These are phyloP conservation scores for Diaporthe velutina DNA, from an alignment of 2,329 filamentous ascomycete genomes.

Conservation along the genomic window DNA sequence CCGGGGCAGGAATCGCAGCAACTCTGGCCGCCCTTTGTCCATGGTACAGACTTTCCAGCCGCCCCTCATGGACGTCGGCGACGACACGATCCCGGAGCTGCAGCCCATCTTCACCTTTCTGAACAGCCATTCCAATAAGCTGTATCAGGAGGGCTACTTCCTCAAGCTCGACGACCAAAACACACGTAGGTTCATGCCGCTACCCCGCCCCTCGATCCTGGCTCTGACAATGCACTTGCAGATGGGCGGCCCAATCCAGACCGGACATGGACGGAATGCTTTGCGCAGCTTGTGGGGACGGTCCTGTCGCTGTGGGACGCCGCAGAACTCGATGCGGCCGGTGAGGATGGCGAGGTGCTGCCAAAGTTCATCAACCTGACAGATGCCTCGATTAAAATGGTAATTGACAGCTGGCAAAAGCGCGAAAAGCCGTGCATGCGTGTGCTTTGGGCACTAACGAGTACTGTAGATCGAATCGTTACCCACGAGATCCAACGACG, in stretches of 20 bases:
- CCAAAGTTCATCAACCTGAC: slow-evolving; percentile 90
- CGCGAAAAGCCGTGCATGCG: background rate
- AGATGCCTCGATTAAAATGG: slow-evolving; percentile 98
- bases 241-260: slow-evolving; percentile 89
- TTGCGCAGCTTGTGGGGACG: slow-evolving; percentile 95
- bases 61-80: slow-evolving; percentile 84
- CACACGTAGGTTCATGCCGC: slow-evolving; percentile 73
- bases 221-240: slow-evolving; percentile 54
- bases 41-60: slow-evolving; percentile 90
- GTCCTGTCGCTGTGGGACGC: slow-evolving; percentile 97
- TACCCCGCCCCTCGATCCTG: slow-evolving; percentile 38
- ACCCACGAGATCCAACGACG: slow-evolving; percentile 81
- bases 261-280: slow-evolving; percentile 95
- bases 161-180: slow-evolving; percentile 97
- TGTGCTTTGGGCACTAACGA: slow-evolving; percentile 39
- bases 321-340: slow-evolving; percentile 87
- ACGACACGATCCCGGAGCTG: slow-evolving; percentile 91
- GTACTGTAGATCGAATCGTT: slow-evolving; percentile 82
- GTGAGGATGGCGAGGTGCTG: slow-evolving; percentile 74
- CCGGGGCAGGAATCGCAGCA: slow-evolving; percentile 59
- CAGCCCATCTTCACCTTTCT: slow-evolving; percentile 94
- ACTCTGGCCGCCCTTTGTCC: slow-evolving; percentile 78
- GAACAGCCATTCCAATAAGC: slow-evolving; percentile 94
- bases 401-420: slow-evolving; percentile 56
- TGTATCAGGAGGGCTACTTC: slow-evolving; percentile 98